Evolutionary conservation across 305 asterid species (phyloP).

Genomic region (Solanum hybrid): DNA sequence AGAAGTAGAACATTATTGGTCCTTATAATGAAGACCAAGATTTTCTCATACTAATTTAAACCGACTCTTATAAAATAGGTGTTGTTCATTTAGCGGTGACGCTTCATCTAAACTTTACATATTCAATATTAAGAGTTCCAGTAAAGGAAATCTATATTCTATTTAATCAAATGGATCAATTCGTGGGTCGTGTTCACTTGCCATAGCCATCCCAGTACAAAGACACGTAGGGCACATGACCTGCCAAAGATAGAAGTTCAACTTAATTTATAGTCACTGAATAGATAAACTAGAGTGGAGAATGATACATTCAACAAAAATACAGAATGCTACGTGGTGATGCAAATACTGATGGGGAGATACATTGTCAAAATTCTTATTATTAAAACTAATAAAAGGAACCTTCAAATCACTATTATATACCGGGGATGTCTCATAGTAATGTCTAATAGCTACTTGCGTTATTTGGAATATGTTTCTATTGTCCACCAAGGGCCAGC

Average conservation of each 20-base stretch:
- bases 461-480: background rate
- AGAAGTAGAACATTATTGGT: background rate
- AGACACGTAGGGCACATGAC: slow-evolving; percentile 98
- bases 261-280: background rate
- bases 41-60: background rate
- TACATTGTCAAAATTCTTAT: background rate
- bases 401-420: background rate
- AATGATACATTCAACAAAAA: background rate
- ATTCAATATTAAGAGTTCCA: background rate
- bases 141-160: background rate
- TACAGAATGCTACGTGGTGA: background rate
- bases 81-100: background rate
- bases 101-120: background rate
- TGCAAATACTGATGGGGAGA: background rate
- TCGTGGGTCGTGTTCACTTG: slow-evolving; percentile 91
- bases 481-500: background rate
- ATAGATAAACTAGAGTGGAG: background rate
- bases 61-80: background rate
- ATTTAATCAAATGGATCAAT: slow-evolving; percentile 75
- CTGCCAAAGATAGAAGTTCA: slow-evolving; percentile 27
- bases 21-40: background rate
- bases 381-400: background rate
- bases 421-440: background rate
- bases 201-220: slow-evolving; percentile 98
- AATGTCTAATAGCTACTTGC: background rate